A percentile compares a stretch with the other conserved stretches of the same genome.
Evolutionary conservation across 768 basidiomycete species (phyloP).

Genomic region (Lactifluus echinatus): DNA sequence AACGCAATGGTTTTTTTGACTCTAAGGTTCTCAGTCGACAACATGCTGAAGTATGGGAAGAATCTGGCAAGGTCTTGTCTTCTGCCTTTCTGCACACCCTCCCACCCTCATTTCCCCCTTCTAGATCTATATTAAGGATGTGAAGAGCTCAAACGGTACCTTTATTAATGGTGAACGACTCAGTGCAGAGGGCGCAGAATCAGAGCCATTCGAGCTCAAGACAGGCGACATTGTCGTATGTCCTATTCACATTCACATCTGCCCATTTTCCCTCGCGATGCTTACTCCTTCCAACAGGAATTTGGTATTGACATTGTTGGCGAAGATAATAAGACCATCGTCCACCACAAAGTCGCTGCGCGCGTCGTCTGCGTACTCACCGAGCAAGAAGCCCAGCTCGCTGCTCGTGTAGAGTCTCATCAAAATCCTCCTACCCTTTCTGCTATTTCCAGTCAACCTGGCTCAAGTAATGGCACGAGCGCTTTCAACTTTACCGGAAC

Average conservation of each 20-base stretch:
- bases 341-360: constrained; percentile 98
- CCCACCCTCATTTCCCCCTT: constrained; percentile 13
- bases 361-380: constrained; percentile 84
- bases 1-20: constrained; percentile 95
- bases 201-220: constrained; percentile 89
- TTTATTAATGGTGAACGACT: constrained; percentile 96
- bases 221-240: constrained; percentile 92
- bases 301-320: constrained; percentile 99
- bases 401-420: constrained; percentile 61
- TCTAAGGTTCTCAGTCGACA: constrained; percentile 88
- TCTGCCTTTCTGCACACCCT: constrained; percentile 14
- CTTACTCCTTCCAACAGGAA: constrained; percentile 47
- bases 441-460: constrained; percentile 29
- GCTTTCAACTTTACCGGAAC: constrained; percentile 37
- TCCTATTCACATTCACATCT: constrained; percentile 13
- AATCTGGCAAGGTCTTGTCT: constrained; percentile 63
- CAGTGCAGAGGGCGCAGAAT: constrained; percentile 81
- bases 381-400: constrained; percentile 74
- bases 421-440: constrained; percentile 33
- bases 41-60: constrained; percentile 99
- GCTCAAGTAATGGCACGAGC: constrained; percentile 32
- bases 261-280: not conserved
- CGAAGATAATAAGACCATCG: constrained; percentile 95
- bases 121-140: constrained; percentile 96
- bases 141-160: constrained; percentile 96